These are phyloP conservation scores for Rutidosis leptorrhynchoides DNA, from an alignment of 129 eudicot genomes.

Conservation along the genomic window DNA sequence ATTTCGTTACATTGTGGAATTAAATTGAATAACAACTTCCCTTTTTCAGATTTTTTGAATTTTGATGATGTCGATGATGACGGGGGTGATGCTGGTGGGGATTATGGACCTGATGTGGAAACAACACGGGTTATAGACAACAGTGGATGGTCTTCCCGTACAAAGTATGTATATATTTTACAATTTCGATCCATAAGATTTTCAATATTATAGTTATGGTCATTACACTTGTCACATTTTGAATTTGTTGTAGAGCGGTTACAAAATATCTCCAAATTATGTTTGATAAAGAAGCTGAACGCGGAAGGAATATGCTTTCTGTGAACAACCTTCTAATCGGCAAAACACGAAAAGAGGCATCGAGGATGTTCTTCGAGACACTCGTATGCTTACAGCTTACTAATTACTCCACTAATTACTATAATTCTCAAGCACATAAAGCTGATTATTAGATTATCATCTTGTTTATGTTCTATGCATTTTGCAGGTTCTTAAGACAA, in stretches of 20 bases:
- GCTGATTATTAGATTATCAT: too few species aligned
- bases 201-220: background rate
- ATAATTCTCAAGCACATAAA: background rate
- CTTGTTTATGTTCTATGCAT: too few species aligned
- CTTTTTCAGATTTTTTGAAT: conserved; percentile 73
- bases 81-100: conserved; percentile 63
- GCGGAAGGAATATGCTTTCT: conserved; percentile 52
- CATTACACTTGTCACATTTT: conserved; percentile 2
- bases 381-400: conserved; percentile 67
- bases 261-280: conserved; percentile 83
- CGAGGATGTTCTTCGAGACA: conserved; percentile 96
- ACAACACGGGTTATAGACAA: conserved; percentile 55
- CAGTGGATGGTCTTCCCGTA: conserved; percentile 96
- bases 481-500: conserved; percentile 80
- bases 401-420: too few species aligned
- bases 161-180: conserved; percentile 53
- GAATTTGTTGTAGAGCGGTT: conserved; percentile 58
- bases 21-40: background rate
- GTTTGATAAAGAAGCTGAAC: conserved; percentile 72
- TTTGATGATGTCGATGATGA: conserved; percentile 70
- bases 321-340: conserved; percentile 62
- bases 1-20: background rate
- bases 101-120: conserved; percentile 54
- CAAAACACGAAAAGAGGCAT: conserved; percentile 90
- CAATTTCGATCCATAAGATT: background rate